phyloP scores from a whole-genome alignment of 192 early-diverging fungal genomes.

The Anaeromyces robustus region DNA sequence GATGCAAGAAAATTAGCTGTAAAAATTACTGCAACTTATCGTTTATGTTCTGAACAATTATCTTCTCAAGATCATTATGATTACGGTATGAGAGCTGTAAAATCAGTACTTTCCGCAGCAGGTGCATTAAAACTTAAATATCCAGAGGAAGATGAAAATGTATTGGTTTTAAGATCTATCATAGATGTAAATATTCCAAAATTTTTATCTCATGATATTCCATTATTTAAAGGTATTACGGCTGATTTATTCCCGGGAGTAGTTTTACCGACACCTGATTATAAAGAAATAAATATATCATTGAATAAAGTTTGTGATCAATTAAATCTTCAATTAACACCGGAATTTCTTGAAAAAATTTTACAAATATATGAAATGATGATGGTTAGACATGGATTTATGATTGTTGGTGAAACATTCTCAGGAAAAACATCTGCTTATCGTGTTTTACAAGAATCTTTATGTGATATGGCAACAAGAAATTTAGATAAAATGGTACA shows the following conservation, averaged over 20 bases:
- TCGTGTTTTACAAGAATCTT: constrained; percentile 25
- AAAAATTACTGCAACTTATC: constrained; percentile 41
- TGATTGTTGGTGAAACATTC: constrained; percentile 40
- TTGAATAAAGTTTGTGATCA: constrained; percentile 20
- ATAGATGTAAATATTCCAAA: constrained; percentile 47
- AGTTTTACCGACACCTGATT: constrained; percentile 34
- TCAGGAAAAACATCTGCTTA: constrained; percentile 37
- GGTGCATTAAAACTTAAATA: constrained; percentile 43
- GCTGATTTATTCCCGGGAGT: constrained; percentile 45
- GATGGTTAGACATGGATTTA: constrained; percentile 39
- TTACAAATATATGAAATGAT: constrained; percentile 50
- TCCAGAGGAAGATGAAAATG: constrained; percentile 39
- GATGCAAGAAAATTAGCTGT: constrained; percentile 30
- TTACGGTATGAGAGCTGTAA: constrained; percentile 46
- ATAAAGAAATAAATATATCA: constrained; percentile 22
- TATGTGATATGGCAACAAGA: constrained; percentile 29
- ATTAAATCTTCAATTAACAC: constrained; percentile 32
- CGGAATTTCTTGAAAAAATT: constrained; percentile 37
- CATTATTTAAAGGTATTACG: constrained; percentile 43
- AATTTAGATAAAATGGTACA: constrained; percentile 24
- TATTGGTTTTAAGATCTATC: constrained; percentile 35
- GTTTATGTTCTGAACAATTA: constrained; percentile 41
- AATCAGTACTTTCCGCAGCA: constrained; percentile 33
- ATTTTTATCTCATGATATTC: constrained; percentile 43
- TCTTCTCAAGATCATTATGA: constrained; percentile 46